A percentile compares a stretch with the other conserved stretches of the same genome.
phyloP scores from a whole-genome alignment of 1,284 basidiomycete species.

The Coniferiporia weirii region DNA sequence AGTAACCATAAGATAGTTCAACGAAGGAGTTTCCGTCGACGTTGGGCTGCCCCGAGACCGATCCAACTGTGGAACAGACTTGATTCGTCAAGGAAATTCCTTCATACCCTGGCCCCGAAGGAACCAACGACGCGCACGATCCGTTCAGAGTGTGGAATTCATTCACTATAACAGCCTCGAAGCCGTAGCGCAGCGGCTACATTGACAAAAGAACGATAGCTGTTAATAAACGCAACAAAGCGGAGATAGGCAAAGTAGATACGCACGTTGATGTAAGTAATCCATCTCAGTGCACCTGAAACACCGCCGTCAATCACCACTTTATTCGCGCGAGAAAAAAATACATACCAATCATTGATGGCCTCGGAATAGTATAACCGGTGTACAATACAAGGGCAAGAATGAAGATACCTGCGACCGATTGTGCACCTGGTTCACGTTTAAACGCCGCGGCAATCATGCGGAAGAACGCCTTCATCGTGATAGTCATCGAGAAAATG shows the following conservation, averaged over 20 bases:
- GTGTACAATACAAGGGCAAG: conserved; percentile 47
- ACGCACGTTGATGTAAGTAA: conserved; percentile 40
- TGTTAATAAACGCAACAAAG: not conserved
- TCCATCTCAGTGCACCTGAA: conserved; percentile 41
- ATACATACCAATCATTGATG: conserved; percentile 17
- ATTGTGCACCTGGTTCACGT: conserved; percentile 38
- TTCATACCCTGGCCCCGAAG: conserved; percentile 42
- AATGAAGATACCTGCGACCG: conserved; percentile 46
- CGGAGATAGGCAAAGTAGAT: conserved; percentile 18
- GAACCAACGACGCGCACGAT: conserved; percentile 39
- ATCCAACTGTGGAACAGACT: conserved; percentile 25
- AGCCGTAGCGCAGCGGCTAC: conserved; percentile 42
- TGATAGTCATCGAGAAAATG: conserved; percentile 36
- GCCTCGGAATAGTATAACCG: conserved; percentile 30
- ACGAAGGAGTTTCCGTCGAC: conserved; percentile 34
- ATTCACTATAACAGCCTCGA: conserved; percentile 47
- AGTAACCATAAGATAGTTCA: conserved; percentile 39
- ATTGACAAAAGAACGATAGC: not conserved
- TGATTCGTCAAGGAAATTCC: conserved; percentile 30
- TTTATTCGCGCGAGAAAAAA: not conserved
- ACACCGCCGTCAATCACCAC: not conserved
- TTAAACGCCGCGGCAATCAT: conserved; percentile 44
- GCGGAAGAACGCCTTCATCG: conserved; percentile 53
- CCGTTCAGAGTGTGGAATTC: conserved; percentile 47
- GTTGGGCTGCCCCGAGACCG: conserved; percentile 20